These are phyloP conservation scores for Coffea canephora DNA, from an alignment of 257 asterid genomes.

Conservation along the genomic window DNA sequence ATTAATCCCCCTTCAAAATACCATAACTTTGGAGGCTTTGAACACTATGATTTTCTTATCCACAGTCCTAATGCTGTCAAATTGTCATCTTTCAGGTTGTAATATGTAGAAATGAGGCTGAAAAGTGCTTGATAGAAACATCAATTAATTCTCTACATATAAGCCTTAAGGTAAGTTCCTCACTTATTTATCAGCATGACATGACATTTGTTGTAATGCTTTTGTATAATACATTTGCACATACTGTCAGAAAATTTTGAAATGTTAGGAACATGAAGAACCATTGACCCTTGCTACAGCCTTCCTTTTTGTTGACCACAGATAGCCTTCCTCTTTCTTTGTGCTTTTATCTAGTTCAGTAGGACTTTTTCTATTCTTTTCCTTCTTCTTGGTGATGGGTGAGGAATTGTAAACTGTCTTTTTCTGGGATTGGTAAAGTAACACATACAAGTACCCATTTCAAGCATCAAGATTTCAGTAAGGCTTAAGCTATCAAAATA, in stretches of 20 bases:
- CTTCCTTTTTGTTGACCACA: not conserved
- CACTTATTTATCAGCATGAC: not conserved
- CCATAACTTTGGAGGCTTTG: no score
- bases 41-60: no score
- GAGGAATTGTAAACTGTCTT: not conserved
- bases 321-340: not conserved
- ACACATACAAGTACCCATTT: no score
- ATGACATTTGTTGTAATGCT: not conserved
- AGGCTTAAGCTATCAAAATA: no score
- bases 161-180: constrained; percentile 78
- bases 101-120: no score
- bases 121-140: constrained; percentile 96
- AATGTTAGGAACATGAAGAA: not conserved
- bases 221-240: not conserved
- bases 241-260: not conserved
- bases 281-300: not conserved
- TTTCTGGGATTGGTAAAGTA: no score
- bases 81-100: no score
- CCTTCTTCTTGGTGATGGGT: not conserved
- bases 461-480: no score
- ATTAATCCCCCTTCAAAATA: no score
- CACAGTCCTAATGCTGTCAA: no score
- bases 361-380: not conserved
- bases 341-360: not conserved
- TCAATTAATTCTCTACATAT: constrained; percentile 93